phyloP scores from a whole-genome alignment of 768 basidiomycete species.

The Clavaria fumosa region DNA sequence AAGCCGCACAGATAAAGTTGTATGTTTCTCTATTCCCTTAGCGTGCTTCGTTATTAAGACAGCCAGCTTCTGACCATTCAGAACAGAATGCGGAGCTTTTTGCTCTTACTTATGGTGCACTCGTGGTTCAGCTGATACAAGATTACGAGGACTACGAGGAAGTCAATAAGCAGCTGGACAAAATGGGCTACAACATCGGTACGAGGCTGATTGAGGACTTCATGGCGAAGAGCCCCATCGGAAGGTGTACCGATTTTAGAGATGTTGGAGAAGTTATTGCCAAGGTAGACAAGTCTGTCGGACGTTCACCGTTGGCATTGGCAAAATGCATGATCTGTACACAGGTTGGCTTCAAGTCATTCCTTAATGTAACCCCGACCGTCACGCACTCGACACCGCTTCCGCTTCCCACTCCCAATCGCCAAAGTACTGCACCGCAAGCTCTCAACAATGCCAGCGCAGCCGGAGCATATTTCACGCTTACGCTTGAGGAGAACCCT shows the following conservation, averaged over 20 bases:
- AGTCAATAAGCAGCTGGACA: slow-evolving; percentile 93
- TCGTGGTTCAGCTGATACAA: slow-evolving; percentile 96
- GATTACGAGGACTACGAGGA: slow-evolving; percentile 97
- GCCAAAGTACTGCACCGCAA: slow-evolving; percentile 15
- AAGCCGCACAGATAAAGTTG: slow-evolving; percentile 85
- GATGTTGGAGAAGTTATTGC: slow-evolving; percentile 93
- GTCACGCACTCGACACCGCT: slow-evolving; percentile 59
- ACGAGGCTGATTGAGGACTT: slow-evolving; percentile 95
- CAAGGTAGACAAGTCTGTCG: slow-evolving; percentile 41
- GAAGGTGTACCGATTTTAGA: slow-evolving; percentile 83
- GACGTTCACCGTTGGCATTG: too few relatives aligned
- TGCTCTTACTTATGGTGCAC: slow-evolving; percentile 89
- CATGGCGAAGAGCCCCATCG: slow-evolving; percentile 79
- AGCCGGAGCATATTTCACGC: slow-evolving; percentile 51
- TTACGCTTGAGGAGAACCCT: slow-evolving; percentile 92
- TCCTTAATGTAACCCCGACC: slow-evolving; percentile 80
- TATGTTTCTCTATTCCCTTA: too few relatives aligned
- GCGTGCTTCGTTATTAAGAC: too few relatives aligned
- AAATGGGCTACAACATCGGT: slow-evolving; percentile 99
- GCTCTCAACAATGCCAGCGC: slow-evolving; percentile 25
- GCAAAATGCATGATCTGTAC: too few relatives aligned
- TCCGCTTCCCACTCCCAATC: slow-evolving; percentile 32
- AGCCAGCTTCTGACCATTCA: slow-evolving; percentile 9
- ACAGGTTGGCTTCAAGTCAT: slow-evolving; percentile 96
- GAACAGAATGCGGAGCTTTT: slow-evolving; percentile 92